Base-by-base conservation (phyloP, 2,329 filamentous ascomycete species). In the Cladosporium phlei region DNA sequence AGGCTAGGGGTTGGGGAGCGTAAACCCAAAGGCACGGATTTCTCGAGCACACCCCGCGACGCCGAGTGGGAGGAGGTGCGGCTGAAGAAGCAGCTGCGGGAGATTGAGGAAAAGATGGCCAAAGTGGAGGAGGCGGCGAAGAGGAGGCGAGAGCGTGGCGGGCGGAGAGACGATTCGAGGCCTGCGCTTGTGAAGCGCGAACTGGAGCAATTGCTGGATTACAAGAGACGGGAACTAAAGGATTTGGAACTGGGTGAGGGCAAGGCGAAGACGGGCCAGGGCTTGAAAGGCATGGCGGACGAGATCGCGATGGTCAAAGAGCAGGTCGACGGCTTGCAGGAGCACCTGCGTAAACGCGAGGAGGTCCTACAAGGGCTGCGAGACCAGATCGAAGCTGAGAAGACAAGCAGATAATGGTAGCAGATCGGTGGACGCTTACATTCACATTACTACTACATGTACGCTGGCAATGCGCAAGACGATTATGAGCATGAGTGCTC, bases 11-110 rank as follows among this genome's bases (percentile, higher is more conserved):
- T 83, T 5, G 80, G 81, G 16, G 80, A 82, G 43, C 85, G 90
- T 61, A 84, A 86, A 62, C 80, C 86, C 7, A 75, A 84, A 30
- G 93, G 93, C 20, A 98, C 93, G 1, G 90, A 98, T 70, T 97
- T 97, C 65, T 85, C 82, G 49, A 77, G 79, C 28, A 85, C 87
- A 53, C 87, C 89, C 64, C 86, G 86, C 51, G 91, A 94, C 20
- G 82, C 83, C 60, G 93, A 98, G 65, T 97, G 93, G 89, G 93
- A 98, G 68, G 93, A 97, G 68, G 93, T 97, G 34, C 80, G 90
- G 45, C 76, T 98, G 55, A 91, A 94, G 76, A 90, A 93, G 64
- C 89, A 97, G 68, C 79, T 98, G 24, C 78, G 82, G 19, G 91
- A 97, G 58, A 73, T 98, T 21, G 90, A 98, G 59, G 78, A 85